Percentiles rank a stretch among this genome's conserved stretches.
phyloP scores from a whole-genome alignment of 1,284 basidiomycete species.

The Rhodofomes roseus region DNA sequence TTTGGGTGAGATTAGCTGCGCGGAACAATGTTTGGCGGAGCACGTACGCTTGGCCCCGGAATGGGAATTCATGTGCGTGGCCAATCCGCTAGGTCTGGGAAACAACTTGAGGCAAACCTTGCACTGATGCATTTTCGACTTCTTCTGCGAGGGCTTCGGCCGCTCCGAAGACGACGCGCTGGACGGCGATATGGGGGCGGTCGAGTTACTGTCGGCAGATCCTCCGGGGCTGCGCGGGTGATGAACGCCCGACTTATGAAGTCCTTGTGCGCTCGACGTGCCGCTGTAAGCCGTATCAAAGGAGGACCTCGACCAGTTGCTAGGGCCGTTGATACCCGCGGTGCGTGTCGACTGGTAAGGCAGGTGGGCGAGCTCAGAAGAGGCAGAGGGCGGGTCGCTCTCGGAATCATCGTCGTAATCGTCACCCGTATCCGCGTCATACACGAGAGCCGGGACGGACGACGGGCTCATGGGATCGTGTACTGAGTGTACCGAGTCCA shows the following conservation, averaged over 20 bases:
- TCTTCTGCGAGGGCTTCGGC: constrained; percentile 32
- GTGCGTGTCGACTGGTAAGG: constrained; percentile 11
- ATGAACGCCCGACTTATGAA: constrained; percentile 2
- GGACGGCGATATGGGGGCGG: constrained; percentile 13
- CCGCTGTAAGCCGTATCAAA: constrained; percentile 8
- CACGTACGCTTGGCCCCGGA: constrained; percentile 60
- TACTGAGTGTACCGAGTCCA: constrained; percentile 14
- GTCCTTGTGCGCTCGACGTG: constrained; percentile 4
- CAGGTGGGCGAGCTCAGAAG: constrained; percentile 24
- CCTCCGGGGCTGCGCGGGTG: constrained; percentile 12
- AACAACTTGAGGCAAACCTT: constrained; percentile 55
- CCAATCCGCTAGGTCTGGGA: constrained; percentile 62
- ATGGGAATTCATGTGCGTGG: constrained; percentile 72
- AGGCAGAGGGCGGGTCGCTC: constrained; percentile 26
- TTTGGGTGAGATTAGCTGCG: constrained; percentile 5
- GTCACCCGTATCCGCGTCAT: constrained; percentile 24
- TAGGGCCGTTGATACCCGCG: constrained; percentile 10
- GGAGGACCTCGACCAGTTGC: constrained; percentile 13
- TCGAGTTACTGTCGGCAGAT: constrained; percentile 5
- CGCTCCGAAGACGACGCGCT: constrained; percentile 18
- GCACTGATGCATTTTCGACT: constrained; percentile 52
- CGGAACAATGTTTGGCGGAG: background rate
- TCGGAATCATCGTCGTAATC: constrained; percentile 31
- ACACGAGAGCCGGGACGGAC: constrained; percentile 28
- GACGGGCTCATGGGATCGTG: constrained; percentile 29